Evolutionary conservation across 192 early-diverging fungal species (phyloP).

Genomic region (Coemansia sp.): DNA sequence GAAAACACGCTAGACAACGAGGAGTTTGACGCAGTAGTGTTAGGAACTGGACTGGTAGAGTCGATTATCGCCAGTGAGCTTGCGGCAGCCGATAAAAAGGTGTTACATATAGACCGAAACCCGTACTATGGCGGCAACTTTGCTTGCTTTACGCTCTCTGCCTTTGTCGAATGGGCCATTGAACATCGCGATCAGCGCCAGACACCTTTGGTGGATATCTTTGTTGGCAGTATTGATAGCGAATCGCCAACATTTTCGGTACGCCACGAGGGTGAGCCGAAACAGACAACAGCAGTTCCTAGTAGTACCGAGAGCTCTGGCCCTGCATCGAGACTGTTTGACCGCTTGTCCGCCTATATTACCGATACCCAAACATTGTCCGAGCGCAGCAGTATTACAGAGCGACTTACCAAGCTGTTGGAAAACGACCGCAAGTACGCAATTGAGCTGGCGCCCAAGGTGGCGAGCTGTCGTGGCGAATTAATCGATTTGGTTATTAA

Average conservation of each 20-base stretch:
- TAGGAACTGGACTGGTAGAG: slow-evolving; percentile 85
- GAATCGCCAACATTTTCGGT: slow-evolving; percentile 16
- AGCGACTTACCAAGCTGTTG: slow-evolving; percentile 15
- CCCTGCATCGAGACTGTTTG: not conserved
- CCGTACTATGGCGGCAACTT: slow-evolving; percentile 77
- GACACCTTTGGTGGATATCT: slow-evolving; percentile 16
- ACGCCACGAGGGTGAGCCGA: not conserved
- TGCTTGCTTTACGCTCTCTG: slow-evolving; percentile 43
- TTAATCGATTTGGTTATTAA: slow-evolving; percentile 76
- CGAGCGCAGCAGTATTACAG: not conserved
- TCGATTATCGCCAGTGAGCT: slow-evolving; percentile 81
- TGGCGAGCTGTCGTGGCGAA: slow-evolving; percentile 68
- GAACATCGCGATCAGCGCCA: slow-evolving; percentile 23
- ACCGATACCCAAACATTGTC: not conserved
- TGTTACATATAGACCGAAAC: slow-evolving; percentile 84
- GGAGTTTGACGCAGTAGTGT: slow-evolving; percentile 75
- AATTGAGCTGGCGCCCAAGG: slow-evolving; percentile 56
- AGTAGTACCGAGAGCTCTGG: not conserved
- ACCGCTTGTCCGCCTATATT: not conserved
- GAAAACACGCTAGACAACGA: slow-evolving; percentile 46
- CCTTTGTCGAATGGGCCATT: slow-evolving; percentile 29
- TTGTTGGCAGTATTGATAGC: not conserved
- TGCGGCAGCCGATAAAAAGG: slow-evolving; percentile 65
- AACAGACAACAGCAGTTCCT: not conserved
- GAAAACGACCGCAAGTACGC: slow-evolving; percentile 28